Evolutionary conservation across 2,329 filamentous ascomycete genomes (phyloP), one percentile per base, ranked within the genome.

Genomic region (Cordyceps farinosa): DNA sequence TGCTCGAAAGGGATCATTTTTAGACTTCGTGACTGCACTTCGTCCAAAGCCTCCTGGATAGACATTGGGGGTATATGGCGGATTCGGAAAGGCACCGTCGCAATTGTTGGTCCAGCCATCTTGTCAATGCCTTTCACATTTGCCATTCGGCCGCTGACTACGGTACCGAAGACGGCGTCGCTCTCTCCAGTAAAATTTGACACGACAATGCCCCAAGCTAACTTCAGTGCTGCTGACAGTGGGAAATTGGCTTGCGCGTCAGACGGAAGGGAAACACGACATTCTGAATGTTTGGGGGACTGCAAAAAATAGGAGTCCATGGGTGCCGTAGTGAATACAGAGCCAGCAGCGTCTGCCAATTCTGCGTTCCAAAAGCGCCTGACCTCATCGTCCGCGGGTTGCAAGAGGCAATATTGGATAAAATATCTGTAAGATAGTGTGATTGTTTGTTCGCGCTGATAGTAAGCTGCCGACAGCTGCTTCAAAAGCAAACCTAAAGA

Each of bases 1-100:
- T 90, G 85, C 69, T 89, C 83, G 68, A 65, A 69, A 5, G 48
- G 62, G 47, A 60, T 56, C 27, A 66, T 52, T 22, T 34, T 15
- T 7, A 63, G 3, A 34, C 62, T 42, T 10, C 30, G 45, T 5
- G 50, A 53, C 51, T 65, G 64, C 15, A 63, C 53, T 10, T 60
- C 56, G 2, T 58, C 45, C 45, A 62, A 13, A 34, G 47, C 42
- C 13, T 59, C 32, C 11, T 38, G 50, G n/a, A 60, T 56, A 10
- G 50, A 42, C 36, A 52, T 32, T 1, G 52, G 9, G 17, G 62
- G 47, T 4, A 30, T 13, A n/a, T 61, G 34, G 8, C n/a, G 48
- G 5, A 65, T 38, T 6, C 62, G 64, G 34, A 66, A 62, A 1
- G 62, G 64, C 2, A 67, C 42, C 0, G 66, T 67, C 6, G 58